Evolutionary conservation across 2,329 filamentous ascomycete genomes (phyloP), one percentile per base, ranked within the genome.

Genomic region (Colletotrichum abscissum): DNA sequence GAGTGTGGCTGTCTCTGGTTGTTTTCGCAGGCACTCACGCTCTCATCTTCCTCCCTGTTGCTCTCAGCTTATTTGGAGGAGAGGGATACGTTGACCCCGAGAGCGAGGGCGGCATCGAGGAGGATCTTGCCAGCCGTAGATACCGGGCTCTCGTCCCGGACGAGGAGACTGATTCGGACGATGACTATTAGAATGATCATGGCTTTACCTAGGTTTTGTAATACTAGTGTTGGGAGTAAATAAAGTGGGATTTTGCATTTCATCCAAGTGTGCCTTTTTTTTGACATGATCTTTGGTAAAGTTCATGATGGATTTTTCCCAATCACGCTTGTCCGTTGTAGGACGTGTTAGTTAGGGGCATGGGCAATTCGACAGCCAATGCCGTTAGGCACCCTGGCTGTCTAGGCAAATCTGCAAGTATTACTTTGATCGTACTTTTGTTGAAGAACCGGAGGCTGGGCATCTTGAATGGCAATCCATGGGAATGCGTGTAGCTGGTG

Each of bases 1-100:
- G 97, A 56, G 94, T 99, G 56, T 99, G 97, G 97, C 86, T 98
- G 22, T 93, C 95, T 7, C 89, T 99, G 67, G 95, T 99, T 12
- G 82, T 97, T 11, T 96, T 98, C 82, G 97, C 95, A 3, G 94
- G 94, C 8, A 88, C 92, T 11, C 97, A 99, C 82, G 95, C 97
- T 0, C 87, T 99, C 60, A 89, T 99, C 8, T 97, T 98, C 82
- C 85, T 99, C 78, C 97, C 97, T 0, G 97, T 98, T 1, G 93
- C 94, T 2, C 87, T 99, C 76, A 97, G 94, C 79, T 87, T 98
- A 63, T 88, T 94, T 63, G 97, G 97, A 22, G 97, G 97, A 1
- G 90, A 92, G 76, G 95, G 96, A 3, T 98, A 98, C 79, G 88
- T 95, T 49, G 95, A 98, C 79, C 92, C 94, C 0, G 95, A 97